Evolutionary conservation across 331 rosid species (phyloP), one percentile per base, ranked within the genome.

Genomic region (Pyracantha coccinea): DNA sequence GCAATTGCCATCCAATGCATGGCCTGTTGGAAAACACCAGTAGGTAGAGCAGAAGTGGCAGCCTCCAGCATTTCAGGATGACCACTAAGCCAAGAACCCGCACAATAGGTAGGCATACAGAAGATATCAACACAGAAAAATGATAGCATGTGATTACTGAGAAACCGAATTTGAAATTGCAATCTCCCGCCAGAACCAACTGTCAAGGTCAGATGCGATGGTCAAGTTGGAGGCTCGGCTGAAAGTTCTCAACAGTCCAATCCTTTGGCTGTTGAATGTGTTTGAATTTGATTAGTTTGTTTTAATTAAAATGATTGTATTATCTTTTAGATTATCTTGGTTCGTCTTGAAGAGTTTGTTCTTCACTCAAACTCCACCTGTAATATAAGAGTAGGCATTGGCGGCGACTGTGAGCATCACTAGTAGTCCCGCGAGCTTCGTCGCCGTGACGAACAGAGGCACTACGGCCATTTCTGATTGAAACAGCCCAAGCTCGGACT

Each of bases 61-160:
- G 23, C 90, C 86, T 94, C 97, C 79, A 94, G 91, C 97, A 90
- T 89, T 82, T 92, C 97, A 77, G 99, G 99, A 84, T 94, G 87
- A 79, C 97, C 99, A 69, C 97, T 97, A 55, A 97, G 97, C 97
- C 96, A 94, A 79, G 99, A 85, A 69, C 99, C 99, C 50, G 97
- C 96, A 80, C 88, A 90, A 77, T 92, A 94, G 69, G 97, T 92
- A 75, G 90, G 97, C 90, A 90, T 81, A 57, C 88, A 74, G 82
- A 94, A 94, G 82, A 38, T 38, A 10, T 38, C 45, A 38, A 38
- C 45, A 10, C 1, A 3, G 45, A 38, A 10, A 38, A 38, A 38
- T 38, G 45, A 38, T 38, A 38, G 45, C 45, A 38, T 38, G 45
- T 38, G 45, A 38, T 38, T 38, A 38, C 45, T 38, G 45, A 38